Evolutionary conservation across 257 asterid genomes (phyloP).

Genomic region (Handroanthus guayacan): DNA sequence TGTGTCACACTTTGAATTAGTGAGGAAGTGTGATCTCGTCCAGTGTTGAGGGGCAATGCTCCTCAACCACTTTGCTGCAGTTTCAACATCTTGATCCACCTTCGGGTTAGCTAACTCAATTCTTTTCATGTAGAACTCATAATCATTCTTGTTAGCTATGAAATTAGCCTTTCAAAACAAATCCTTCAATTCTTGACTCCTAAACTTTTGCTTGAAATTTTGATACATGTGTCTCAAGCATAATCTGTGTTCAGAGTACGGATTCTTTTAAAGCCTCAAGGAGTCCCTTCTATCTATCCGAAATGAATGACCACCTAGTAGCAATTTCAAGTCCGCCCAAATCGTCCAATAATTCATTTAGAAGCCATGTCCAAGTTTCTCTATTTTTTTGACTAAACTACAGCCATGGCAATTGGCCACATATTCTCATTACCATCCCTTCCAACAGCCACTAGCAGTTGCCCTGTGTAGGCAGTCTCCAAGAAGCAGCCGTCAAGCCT

Average conservation of each 20-base stretch:
- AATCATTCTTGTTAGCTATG: background rate
- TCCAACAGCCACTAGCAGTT: no score
- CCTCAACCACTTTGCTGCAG: conserved; percentile 10
- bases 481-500: no score
- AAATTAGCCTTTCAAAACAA: background rate
- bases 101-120: background rate
- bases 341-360: background rate
- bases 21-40: background rate
- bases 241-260: conserved; percentile 4
- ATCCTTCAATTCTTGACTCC: background rate
- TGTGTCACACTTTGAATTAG: background rate
- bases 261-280: background rate
- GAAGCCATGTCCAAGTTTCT: background rate
- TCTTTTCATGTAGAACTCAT: background rate
- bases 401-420: background rate
- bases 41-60: background rate
- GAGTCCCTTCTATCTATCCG: background rate
- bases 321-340: background rate
- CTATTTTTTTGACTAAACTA: background rate
- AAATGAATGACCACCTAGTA: background rate
- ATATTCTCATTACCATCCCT: background rate
- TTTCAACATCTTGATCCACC: background rate
- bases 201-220: background rate
- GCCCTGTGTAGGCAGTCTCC: no score
- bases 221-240: conserved; percentile 11